Evolutionary conservation across 148 eudicot species (phyloP).

Genomic region (Simmondsia chinensis): DNA sequence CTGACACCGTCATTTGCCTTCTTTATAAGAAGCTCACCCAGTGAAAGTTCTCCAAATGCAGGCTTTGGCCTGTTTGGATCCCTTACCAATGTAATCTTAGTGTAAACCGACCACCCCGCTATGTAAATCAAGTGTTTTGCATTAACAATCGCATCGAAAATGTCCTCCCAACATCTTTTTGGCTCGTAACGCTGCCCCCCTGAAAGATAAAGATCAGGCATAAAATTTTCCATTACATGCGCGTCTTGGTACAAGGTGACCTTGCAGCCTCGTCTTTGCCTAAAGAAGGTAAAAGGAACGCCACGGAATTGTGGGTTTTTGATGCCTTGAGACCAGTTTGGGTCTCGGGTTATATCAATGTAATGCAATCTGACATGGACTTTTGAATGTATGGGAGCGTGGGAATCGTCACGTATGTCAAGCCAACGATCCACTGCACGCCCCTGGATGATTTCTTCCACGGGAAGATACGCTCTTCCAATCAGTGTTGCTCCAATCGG

Average conservation of each 20-base stretch:
- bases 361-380: conserved; percentile 57
- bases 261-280: conserved; percentile 48
- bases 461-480: conserved; percentile 69
- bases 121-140: conserved; percentile 64
- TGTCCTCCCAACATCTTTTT: conserved; percentile 61
- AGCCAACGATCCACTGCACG: conserved; percentile 38
- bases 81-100: conserved; percentile 43
- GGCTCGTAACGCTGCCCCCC: conserved; percentile 28
- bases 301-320: conserved; percentile 37
- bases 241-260: conserved; percentile 63
- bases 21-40: conserved; percentile 51
- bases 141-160: conserved; percentile 50
- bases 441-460: conserved; percentile 38
- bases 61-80: conserved; percentile 41
- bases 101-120: conserved; percentile 74
- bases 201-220: conserved; percentile 14
- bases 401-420: conserved; percentile 36
- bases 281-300: conserved; percentile 51
- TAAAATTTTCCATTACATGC: conserved; percentile 33
- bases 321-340: conserved; percentile 59
- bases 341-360: conserved; percentile 30
- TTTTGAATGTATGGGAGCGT: conserved; percentile 36
- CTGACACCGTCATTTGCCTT: conserved; percentile 51
- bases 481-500: conserved; percentile 63
- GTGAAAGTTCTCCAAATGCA: conserved; percentile 21